Evolutionary conservation across 2,329 filamentous ascomycete genomes (phyloP).

Genomic region (Alternaria viburni): DNA sequence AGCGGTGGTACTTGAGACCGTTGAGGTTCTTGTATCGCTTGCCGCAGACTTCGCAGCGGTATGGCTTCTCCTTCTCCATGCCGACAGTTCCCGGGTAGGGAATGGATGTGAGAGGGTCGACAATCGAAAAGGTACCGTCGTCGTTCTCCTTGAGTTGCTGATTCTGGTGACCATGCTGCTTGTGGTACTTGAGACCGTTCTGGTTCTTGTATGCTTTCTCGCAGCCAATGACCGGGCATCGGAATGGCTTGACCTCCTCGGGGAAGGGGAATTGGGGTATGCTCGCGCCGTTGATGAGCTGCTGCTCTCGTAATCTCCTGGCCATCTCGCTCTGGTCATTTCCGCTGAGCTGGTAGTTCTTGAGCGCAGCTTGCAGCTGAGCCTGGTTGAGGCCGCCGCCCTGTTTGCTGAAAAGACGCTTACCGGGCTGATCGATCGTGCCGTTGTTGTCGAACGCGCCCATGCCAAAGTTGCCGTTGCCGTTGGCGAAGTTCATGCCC

Average conservation of each 20-base stretch:
- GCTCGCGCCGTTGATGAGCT: slow-evolving; percentile 61
- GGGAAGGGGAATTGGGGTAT: slow-evolving; percentile 54
- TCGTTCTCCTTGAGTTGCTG: slow-evolving; percentile 96
- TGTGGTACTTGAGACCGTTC: slow-evolving; percentile 93
- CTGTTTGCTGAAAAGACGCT: slow-evolving; percentile 84
- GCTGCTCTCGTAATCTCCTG: slow-evolving; percentile 68
- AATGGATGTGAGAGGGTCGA: slow-evolving; percentile 91
- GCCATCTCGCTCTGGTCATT: slow-evolving; percentile 73
- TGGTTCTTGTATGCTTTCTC: slow-evolving; percentile 99
- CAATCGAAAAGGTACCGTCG: slow-evolving; percentile 96
- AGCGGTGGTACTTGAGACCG: slow-evolving; percentile 86
- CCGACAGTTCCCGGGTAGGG: slow-evolving; percentile 95
- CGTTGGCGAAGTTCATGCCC: slow-evolving; percentile 38
- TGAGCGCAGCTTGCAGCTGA: slow-evolving; percentile 75
- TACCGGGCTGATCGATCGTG: slow-evolving; percentile 90
- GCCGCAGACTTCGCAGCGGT: slow-evolving; percentile 94
- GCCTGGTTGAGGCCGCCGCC: slow-evolving; percentile 74
- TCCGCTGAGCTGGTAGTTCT: slow-evolving; percentile 72
- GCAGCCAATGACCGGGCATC: slow-evolving; percentile 96
- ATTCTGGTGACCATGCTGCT: slow-evolving; percentile 90
- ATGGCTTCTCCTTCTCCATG: slow-evolving; percentile 99
- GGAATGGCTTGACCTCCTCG: slow-evolving; percentile 96
- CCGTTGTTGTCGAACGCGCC: slow-evolving; percentile 48
- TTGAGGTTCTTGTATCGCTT: slow-evolving; percentile 99
- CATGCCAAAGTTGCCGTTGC: slow-evolving; percentile 50